These are phyloP conservation scores for Pleurotus cornucopiae DNA, from an alignment of 768 basidiomycete species.

Conservation along the genomic window DNA sequence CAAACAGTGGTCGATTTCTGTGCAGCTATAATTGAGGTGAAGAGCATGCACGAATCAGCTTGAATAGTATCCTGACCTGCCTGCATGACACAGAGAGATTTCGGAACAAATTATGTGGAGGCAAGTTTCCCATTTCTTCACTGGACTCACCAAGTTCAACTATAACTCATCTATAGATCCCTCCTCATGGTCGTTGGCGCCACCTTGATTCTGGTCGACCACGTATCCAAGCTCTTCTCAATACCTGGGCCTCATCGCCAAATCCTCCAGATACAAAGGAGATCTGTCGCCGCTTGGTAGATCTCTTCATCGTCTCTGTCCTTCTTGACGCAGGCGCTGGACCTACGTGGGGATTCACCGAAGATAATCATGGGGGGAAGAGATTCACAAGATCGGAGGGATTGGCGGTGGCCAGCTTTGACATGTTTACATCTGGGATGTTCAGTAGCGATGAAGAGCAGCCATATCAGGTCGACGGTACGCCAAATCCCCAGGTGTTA, in stretches of 20 bases:
- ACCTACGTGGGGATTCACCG: slow-evolving; percentile 72
- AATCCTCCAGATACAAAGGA: slow-evolving; percentile 48
- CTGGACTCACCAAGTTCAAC: background rate
- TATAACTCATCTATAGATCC: slow-evolving; percentile 46
- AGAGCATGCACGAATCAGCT: slow-evolving; percentile 7
- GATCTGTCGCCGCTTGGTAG: slow-evolving; percentile 70
- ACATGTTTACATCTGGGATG: slow-evolving; percentile 83
- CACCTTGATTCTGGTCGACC: slow-evolving; percentile 72
- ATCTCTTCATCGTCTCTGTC: slow-evolving; percentile 88
- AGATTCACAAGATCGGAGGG: slow-evolving; percentile 72
- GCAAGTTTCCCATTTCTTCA: slow-evolving; percentile 33
- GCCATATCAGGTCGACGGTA: slow-evolving; percentile 79
- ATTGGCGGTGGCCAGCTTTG: slow-evolving; percentile 82
- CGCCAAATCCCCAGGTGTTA: slow-evolving; percentile 19
- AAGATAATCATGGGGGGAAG: slow-evolving; percentile 42
- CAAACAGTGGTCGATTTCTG: slow-evolving; percentile 69
- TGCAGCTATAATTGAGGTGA: slow-evolving; percentile 72
- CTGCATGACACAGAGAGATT: slow-evolving; percentile 61
- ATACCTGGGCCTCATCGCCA: slow-evolving; percentile 44
- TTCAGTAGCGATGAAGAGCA: slow-evolving; percentile 68
- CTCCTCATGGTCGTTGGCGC: slow-evolving; percentile 86
- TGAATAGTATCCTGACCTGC: slow-evolving; percentile 2
- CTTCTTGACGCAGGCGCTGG: slow-evolving; percentile 95
- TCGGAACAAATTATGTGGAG: slow-evolving; percentile 58
- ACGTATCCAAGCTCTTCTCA: slow-evolving; percentile 60